Evolutionary conservation across 495 filamentous ascomycete species (phyloP), one percentile per base, ranked within the genome.

Genomic region (Aspergillus funiculosus): DNA sequence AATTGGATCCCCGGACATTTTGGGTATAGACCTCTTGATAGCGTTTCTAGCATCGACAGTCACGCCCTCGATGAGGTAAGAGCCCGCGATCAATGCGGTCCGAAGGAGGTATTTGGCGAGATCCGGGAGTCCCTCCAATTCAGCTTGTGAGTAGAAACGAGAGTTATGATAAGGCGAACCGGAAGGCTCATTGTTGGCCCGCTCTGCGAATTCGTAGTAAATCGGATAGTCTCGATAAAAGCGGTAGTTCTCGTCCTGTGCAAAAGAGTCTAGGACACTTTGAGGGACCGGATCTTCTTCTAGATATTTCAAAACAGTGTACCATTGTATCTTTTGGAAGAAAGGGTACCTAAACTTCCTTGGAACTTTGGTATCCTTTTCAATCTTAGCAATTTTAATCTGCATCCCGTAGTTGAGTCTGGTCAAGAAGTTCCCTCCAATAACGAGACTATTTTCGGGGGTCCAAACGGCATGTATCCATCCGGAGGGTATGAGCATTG

Each of bases 381-480:
- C 84, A 39, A 87, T 80, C 40, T 83, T 80, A 21, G 79, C 72
- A 6, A 88, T 69, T 38, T 77, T 75, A 56, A 88, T 78, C 60
- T 88, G 84, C 73, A 84, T 87, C 15, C 72, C 71, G 54, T 82
- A 87, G 39, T 85, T 81, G 51, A 85, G 63, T 24, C 79, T 64
- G 1, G 85, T 87, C 22, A 88, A 66, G 50, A 87, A 87, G 58
- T 88, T 88, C 18, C 84, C 84, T 17, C 84, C 84, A 44, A 88
- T 86, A 13, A 88, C 84, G 34, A 88, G 57, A 52, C 82, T 87
- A 56, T 86, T 80, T 49, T 82, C 75, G 1, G 84, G 84, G 11
- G 84, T 88, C 81, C 85, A 87, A 5, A 88, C 84, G 10, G 84
- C 83, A 56, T 88, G 84, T 41, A 88, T 88, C 84, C 84, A 88